Evolutionary conservation across 257 asterid species (phyloP).

Genomic region (Solanum tacnaense): DNA sequence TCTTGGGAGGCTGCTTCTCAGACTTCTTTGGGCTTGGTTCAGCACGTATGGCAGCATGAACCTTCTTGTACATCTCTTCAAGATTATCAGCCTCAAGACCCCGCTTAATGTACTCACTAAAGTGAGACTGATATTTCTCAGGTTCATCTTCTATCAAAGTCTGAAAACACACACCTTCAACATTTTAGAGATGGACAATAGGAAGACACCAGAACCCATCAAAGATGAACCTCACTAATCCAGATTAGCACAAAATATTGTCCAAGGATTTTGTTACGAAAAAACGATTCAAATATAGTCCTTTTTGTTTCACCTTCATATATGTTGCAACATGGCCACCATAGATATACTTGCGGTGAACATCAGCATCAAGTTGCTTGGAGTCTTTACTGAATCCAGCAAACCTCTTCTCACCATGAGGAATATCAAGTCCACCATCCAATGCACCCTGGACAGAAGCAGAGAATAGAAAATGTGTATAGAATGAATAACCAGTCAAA

Average conservation of each 20-base stretch:
- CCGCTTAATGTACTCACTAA: conserved; percentile 45
- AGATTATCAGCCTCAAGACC: conserved; percentile 40
- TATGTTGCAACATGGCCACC: conserved; percentile 66
- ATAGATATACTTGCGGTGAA: conserved; percentile 60
- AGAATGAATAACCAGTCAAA: background rate
- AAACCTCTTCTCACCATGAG: conserved; percentile 78
- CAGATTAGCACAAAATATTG: background rate
- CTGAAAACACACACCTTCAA: conserved; percentile 6
- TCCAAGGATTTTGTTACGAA: background rate
- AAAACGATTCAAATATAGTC: background rate
- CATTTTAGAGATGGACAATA: background rate
- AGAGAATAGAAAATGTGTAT: background rate
- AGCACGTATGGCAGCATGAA: conserved; percentile 72
- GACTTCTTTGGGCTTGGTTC: conserved; percentile 48
- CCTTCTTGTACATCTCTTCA: conserved; percentile 56
- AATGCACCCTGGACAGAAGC: conserved; percentile 48
- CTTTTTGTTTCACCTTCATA: conserved; percentile 36
- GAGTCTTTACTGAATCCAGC: conserved; percentile 63
- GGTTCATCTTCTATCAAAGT: conserved; percentile 65
- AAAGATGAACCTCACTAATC: background rate
- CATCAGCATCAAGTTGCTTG: conserved; percentile 57
- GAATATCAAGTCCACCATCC: conserved; percentile 75
- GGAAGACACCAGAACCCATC: background rate
- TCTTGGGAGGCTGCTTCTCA: conserved; percentile 44
- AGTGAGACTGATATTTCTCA: conserved; percentile 58